Evolutionary conservation across 2,329 filamentous ascomycete species (phyloP).

Genomic region (Claviceps spartinae): DNA sequence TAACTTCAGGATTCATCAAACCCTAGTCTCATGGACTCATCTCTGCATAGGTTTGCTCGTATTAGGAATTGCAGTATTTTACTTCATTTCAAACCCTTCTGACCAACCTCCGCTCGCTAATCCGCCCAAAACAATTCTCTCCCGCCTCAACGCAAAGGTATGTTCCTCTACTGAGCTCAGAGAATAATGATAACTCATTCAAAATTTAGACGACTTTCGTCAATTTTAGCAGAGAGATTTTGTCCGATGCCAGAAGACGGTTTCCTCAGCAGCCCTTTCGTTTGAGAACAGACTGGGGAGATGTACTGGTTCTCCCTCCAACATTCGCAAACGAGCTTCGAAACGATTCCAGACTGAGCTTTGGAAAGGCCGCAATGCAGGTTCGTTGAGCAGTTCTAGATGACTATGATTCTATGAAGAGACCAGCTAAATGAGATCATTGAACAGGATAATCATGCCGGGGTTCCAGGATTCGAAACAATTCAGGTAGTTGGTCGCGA

Average conservation of each 20-base stretch:
- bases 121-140: neutral
- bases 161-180: no score
- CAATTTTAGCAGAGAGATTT: neutral
- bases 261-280: conserved; percentile 6
- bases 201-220: neutral
- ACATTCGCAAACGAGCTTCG: conserved; percentile 11
- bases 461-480: neutral
- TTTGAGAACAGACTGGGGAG: conserved; percentile 10
- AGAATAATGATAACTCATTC: neutral
- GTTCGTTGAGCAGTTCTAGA: neutral
- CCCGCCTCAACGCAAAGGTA: neutral
- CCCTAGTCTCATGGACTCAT: neutral
- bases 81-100: neutral
- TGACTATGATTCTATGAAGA: neutral
- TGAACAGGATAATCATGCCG: neutral
- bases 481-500: neutral
- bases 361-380: conserved; percentile 5
- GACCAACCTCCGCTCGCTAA: neutral
- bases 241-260: neutral
- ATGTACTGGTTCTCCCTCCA: conserved; percentile 9
- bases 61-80: neutral
- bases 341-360: conserved; percentile 10
- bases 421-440: neutral
- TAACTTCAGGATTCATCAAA: no score
- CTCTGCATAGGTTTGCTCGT: neutral